Base-by-base conservation (phyloP, 2,329 filamentous ascomycete genomes). In the Hortaea sp. region DNA sequence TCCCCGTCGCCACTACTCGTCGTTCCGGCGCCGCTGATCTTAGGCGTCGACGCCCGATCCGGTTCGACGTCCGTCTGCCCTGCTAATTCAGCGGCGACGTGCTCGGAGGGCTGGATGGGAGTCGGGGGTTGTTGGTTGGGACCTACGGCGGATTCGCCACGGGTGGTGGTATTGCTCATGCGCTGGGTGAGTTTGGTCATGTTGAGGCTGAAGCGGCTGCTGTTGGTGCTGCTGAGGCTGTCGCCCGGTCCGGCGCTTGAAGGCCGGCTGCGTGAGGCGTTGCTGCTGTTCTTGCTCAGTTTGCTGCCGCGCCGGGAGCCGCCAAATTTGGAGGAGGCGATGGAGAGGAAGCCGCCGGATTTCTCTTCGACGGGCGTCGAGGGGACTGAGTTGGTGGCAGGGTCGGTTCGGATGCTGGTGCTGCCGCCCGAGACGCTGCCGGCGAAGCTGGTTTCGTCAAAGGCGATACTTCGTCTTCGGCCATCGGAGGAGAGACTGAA, bases 311-410 rank as follows among this genome's bases (percentile, higher is more conserved):
- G 51, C n/a, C 61, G 49, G 6, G 58, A 58, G 32, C 45, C 52
- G 4, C 53, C 47, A 4, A 63, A 46, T 44, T 57, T 61, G 48
- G 51, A 56, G 48, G 51, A 56, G 7, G 57, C 56, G 5, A 61
- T 57, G 9, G 51, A 47, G 12, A 64, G 52, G 48, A 65, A 63
- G 10, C 53, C 44, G 39, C 49, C 51, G 6, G 48, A 41, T 6
- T 65, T 60, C 30, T 73, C 71, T 27, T 71, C 70, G 4, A 55
- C 48, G 1, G 71, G 70, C 2, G 71, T 74, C 3, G 65, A 56
- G 1, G 69, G 61, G 5, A 59, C 49, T 5, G 62, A 63, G 9
- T 39, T 49, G 7, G 47, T 43, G 5, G 47, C 51, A 1, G 55
- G 43, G 34, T 57, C 57, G 6, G 56, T 59, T 6, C 20, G 20